Percentiles rank a stretch among this genome's conserved stretches.
These are phyloP conservation scores for Nicotiana sylvestris DNA, from an alignment of 257 asterid species.

Conservation along the genomic window DNA sequence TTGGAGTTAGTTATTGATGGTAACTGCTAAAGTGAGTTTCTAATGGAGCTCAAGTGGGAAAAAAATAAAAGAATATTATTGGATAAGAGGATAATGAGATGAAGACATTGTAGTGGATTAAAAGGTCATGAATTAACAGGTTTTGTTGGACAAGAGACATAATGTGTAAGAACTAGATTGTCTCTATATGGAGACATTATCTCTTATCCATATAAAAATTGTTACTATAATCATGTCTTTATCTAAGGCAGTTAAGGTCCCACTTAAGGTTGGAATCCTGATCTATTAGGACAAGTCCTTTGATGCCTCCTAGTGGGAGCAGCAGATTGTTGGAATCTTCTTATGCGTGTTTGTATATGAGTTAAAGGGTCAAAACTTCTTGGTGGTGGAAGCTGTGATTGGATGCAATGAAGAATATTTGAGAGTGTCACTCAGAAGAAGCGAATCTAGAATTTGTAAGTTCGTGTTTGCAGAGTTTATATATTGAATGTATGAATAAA, in stretches of 20 bases:
- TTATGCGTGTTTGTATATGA: background rate
- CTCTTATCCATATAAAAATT: background rate
- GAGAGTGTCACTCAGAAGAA: too few relatives aligned
- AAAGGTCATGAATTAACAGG: background rate
- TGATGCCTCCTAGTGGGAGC: constrained; percentile 2
- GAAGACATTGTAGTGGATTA: background rate
- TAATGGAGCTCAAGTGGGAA: background rate
- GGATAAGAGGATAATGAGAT: background rate
- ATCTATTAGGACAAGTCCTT: constrained; percentile 7
- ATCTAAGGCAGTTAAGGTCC: background rate
- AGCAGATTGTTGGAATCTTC: constrained; percentile 2
- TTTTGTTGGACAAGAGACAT: constrained; percentile 11
- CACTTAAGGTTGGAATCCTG: constrained; percentile 18
- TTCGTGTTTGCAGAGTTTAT: background rate
- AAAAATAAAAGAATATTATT: background rate
- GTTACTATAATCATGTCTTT: constrained; percentile 1
- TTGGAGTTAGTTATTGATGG: background rate
- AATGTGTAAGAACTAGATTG: constrained; percentile 6
- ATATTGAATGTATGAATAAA: background rate
- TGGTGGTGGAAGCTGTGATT: background rate
- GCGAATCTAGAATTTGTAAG: too few relatives aligned
- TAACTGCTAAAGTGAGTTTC: background rate
- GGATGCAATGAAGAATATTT: too few relatives aligned
- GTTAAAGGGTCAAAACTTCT: background rate
- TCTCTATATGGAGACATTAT: constrained; percentile 10